These are phyloP conservation scores for Tetradesmus obliquus DNA, from an alignment of 139 green algal genomes.

Conservation along the genomic window DNA sequence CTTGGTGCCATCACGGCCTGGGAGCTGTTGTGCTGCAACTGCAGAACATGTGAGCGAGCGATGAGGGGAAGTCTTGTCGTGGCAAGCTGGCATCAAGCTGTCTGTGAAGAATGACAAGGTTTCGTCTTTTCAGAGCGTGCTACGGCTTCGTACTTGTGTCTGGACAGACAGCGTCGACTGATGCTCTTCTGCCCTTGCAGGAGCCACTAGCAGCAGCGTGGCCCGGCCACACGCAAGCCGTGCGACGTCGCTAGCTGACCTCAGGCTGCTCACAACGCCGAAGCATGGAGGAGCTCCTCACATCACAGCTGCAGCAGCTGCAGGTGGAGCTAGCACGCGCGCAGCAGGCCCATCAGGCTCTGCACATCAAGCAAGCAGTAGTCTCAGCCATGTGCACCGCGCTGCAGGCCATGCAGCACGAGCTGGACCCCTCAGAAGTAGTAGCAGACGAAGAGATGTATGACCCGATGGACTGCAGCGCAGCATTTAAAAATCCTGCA, in stretches of 20 bases:
- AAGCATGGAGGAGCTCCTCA: background rate
- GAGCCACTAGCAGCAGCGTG: background rate
- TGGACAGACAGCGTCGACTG: too few relatives aligned
- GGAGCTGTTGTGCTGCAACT: too few relatives aligned
- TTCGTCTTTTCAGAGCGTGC: too few relatives aligned
- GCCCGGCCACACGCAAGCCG: background rate
- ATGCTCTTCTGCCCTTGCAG: too few relatives aligned
- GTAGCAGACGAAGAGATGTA: background rate
- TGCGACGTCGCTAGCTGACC: background rate
- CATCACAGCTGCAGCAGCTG: conserved; percentile 14
- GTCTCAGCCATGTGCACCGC: background rate
- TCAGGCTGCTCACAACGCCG: background rate
- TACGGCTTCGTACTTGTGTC: too few relatives aligned
- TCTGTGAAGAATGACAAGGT: too few relatives aligned
- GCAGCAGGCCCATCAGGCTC: background rate
- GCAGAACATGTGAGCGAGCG: too few relatives aligned
- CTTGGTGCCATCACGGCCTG: too few relatives aligned
- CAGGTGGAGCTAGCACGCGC: background rate
- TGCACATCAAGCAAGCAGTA: background rate
- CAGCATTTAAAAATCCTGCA: background rate
- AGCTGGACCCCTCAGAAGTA: background rate
- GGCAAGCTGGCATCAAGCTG: too few relatives aligned
- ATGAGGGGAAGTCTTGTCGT: too few relatives aligned
- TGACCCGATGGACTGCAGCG: background rate
- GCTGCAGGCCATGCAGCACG: background rate